Conservation (phyloP, 2,329 filamentous ascomycete genomes). For the Xylariaceae sp. region DNA sequence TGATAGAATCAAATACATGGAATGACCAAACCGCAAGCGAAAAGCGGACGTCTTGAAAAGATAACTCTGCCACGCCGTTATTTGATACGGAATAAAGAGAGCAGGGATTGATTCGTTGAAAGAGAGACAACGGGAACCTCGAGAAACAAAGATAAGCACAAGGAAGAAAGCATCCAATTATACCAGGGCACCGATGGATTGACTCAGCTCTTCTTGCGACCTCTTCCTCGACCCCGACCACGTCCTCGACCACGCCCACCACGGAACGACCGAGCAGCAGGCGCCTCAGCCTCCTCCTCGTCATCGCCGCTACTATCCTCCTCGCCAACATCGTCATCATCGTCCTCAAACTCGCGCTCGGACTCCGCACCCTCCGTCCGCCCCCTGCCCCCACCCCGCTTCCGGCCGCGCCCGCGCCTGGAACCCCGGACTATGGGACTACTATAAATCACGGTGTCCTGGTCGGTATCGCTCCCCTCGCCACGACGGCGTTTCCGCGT, state of each 20-base stretch:
- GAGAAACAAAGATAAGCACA: background rate
- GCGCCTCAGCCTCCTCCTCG: slow-evolving; percentile 22
- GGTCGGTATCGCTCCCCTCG: slow-evolving; percentile 46
- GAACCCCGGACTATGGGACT: slow-evolving; percentile 41
- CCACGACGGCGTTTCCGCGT: background rate
- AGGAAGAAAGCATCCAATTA: no score
- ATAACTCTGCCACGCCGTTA: no score
- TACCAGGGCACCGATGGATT: no score
- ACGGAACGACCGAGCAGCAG: slow-evolving; percentile 24
- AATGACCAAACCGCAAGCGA: no score
- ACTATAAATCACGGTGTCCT: slow-evolving; percentile 40
- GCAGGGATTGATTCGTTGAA: no score
- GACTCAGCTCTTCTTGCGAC: slow-evolving; percentile 24
- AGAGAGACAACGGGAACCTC: no score
- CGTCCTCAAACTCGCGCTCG: slow-evolving; percentile 14
- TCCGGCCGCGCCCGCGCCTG: slow-evolving; percentile 42
- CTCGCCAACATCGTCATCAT: slow-evolving; percentile 21
- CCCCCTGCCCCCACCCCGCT: slow-evolving; percentile 42
- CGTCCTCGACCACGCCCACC: slow-evolving; percentile 26
- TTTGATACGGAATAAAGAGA: no score
- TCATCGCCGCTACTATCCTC: slow-evolving; percentile 7
- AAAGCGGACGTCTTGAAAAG: no score
- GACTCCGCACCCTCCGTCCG: slow-evolving; percentile 34
- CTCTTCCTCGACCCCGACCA: slow-evolving; percentile 26
- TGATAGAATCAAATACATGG: no score